Base-by-base conservation (phyloP, 129 eudicot species). In the Arctium minus region DNA sequence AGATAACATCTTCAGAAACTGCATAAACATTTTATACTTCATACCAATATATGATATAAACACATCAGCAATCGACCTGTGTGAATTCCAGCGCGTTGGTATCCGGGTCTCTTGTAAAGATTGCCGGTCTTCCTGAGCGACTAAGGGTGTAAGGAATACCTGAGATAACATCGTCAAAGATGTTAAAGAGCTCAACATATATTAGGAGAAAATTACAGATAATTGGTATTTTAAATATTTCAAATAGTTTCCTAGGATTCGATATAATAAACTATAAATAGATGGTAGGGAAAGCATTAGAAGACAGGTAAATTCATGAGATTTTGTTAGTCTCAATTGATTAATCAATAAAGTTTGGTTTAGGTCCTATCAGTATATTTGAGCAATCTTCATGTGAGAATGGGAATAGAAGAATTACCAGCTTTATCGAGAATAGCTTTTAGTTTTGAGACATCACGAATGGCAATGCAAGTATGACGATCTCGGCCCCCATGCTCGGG, bases 101-200 rank as follows among this genome's bases (percentile, higher is more conserved):
- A 77, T 94, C 97, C 2, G 98, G 98, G 79, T 94, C 98, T 73
- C 97, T 88, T 62, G 95, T 89, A 83, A 94, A 94, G 74, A 96
- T 91, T 11, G 99, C 99, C 50, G 99, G 98, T 81, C 99, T 90
- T 33, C 99, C 99, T 0, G 98, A 90, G 73, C 93, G 93, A 79
- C 99, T 96, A 46, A 93, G 95, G 37, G 98, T 96, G 77, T 96
- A 91, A 2, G 92, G 91, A 79, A 90, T 91, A 27, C 93, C 92
- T 87, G 86, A 37, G 42, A 81, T 29, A 13, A 60, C 17, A 81
- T 11, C 53, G 22, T 67, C 9, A 40, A 79, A 71, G 33, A 74
- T 38, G 64, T 76, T 44, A 75, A 75, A 62, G 32, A 50, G 62
- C 36, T 48, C 12, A 39, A 64, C 72, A 10, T 76, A 50, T 44